These are phyloP conservation scores for Boechera stricta DNA, from an alignment of 345 rosid species.

Conservation along the genomic window DNA sequence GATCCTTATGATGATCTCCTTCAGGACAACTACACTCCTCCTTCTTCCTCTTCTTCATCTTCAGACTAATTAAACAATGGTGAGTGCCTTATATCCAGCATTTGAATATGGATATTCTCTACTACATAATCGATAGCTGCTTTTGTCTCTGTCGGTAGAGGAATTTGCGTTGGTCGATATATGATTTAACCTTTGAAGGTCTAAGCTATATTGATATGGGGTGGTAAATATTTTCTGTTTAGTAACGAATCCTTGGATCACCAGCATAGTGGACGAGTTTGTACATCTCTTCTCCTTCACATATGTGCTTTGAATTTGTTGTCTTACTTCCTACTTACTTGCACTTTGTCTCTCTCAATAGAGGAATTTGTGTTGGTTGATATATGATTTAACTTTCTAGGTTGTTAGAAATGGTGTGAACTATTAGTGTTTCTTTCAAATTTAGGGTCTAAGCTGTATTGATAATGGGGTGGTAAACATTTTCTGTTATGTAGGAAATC, in stretches of 20 bases:
- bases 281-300: background rate
- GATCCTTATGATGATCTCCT: slow-evolving; percentile 96
- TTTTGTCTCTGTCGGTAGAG: background rate
- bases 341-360: background rate
- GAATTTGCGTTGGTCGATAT: background rate
- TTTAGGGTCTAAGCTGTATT: background rate
- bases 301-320: slow-evolving; percentile 4
- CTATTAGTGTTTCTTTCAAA: background rate
- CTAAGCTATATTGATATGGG: background rate
- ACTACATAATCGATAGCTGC: background rate
- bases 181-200: background rate
- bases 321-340: background rate
- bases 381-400: background rate
- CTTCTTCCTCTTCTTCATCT: slow-evolving; percentile 30
- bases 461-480: background rate
- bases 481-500: background rate
- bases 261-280: background rate
- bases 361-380: background rate
- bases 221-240: background rate
- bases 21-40: slow-evolving; percentile 44
- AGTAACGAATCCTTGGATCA: background rate
- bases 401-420: background rate
- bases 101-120: slow-evolving; percentile 1
- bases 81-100: slow-evolving; percentile 10
- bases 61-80: slow-evolving; percentile 32